Evolutionary conservation across 2,329 filamentous ascomycete species (phyloP).

Genomic region (Penicillium carneum): DNA sequence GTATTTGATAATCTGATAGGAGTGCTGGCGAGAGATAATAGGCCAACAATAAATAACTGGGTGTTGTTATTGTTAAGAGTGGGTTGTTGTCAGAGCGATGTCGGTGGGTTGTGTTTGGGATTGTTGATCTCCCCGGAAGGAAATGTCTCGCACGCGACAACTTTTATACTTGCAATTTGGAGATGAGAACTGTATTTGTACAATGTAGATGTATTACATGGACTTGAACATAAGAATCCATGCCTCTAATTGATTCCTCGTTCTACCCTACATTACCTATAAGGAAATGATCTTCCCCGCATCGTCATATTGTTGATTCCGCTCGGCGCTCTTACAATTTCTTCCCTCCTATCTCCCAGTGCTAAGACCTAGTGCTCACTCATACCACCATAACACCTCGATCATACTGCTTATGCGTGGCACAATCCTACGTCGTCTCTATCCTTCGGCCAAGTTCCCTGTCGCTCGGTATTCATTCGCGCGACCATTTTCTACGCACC

Average conservation of each 20-base stretch:
- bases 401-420: conserved; percentile 46
- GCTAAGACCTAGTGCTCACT: conserved; percentile 12
- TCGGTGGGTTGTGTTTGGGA: conserved; percentile 5
- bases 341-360: neutral
- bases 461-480: conserved; percentile 32
- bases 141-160: conserved; percentile 10
- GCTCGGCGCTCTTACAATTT: conserved; percentile 3
- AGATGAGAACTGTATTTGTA: neutral
- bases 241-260: neutral
- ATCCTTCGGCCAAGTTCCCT: conserved; percentile 42
- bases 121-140: conserved; percentile 13
- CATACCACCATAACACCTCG: neutral
- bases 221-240: neutral
- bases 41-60: neutral
- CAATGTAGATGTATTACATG: neutral
- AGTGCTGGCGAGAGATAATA: neutral
- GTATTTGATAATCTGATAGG: neutral
- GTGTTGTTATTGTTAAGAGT: neutral
- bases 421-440: conserved; percentile 39
- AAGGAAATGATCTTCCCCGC: conserved; percentile 14
- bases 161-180: conserved; percentile 5
- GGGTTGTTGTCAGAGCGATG: neutral
- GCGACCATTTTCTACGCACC: conserved; percentile 40
- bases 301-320: conserved; percentile 20
- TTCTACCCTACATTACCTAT: neutral